A percentile compares a stretch with the other conserved stretches of the same genome.
phyloP scores from a whole-genome alignment of 768 basidiomycete species.

The Suillus sp. region DNA sequence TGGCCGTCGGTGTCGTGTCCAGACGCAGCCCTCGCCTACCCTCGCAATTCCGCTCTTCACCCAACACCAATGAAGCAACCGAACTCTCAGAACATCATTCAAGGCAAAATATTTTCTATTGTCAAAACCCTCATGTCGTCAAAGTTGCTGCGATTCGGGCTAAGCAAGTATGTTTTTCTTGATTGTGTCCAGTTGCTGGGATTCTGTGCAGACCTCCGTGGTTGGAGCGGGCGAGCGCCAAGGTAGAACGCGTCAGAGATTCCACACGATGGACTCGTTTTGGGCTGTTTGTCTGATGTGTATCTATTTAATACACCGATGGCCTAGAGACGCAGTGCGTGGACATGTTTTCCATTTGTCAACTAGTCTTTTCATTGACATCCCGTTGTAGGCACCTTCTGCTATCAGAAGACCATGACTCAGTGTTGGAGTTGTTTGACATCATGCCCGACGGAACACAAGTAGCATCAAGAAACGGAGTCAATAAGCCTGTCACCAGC shows the following conservation, averaged over 20 bases:
- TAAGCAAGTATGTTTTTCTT: too few species aligned
- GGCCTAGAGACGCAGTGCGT: background rate
- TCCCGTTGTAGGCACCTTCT: background rate
- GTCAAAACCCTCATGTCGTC: background rate
- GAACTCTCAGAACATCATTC: background rate
- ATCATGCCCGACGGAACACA: background rate
- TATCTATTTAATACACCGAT: background rate
- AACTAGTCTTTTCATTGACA: background rate
- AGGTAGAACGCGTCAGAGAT: background rate
- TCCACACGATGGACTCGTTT: background rate
- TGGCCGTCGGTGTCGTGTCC: background rate
- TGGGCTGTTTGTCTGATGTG: background rate
- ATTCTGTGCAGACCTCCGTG: too few species aligned
- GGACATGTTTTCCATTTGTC: background rate
- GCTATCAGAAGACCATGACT: background rate
- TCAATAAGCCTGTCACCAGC: background rate
- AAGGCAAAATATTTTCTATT: background rate
- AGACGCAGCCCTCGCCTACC: background rate
- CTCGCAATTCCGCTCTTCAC: background rate
- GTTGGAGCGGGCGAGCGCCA: background rate
- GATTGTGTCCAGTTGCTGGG: too few species aligned
- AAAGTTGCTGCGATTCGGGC: too few species aligned
- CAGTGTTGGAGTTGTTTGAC: background rate
- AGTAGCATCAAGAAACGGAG: background rate
- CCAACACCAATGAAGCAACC: background rate